A percentile compares a stretch with the other conserved stretches of the same genome.
These are phyloP conservation scores for Fusarium scirpi DNA, from an alignment of 2,329 filamentous ascomycete genomes.

Conservation along the genomic window DNA sequence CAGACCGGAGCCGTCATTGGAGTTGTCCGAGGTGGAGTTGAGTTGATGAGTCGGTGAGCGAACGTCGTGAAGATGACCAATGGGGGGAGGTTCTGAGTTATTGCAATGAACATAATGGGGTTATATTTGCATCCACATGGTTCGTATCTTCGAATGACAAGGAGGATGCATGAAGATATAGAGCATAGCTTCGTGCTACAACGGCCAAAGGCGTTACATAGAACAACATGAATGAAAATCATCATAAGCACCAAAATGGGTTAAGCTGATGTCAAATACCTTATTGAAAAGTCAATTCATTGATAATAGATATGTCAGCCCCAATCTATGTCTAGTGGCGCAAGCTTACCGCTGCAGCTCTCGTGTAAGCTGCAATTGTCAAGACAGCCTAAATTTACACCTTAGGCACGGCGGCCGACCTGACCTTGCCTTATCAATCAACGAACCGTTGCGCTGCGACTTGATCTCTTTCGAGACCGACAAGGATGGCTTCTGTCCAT, in stretches of 20 bases:
- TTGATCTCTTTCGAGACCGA: constrained; percentile 11
- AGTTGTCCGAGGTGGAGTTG: constrained; percentile 86
- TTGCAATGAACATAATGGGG: neutral
- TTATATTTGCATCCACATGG: neutral
- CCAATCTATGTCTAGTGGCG: constrained; percentile 28
- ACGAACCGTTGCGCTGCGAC: neutral
- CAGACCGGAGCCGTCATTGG: constrained; percentile 95
- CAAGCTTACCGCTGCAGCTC: constrained; percentile 31
- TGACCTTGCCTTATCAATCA: constrained; percentile 4
- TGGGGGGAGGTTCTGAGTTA: neutral
- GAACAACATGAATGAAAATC: constrained; percentile 13
- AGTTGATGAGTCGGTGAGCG: constrained; percentile 65
- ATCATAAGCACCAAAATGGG: neutral
- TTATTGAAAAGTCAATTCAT: constrained; percentile 1
- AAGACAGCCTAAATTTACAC: constrained; percentile 22
- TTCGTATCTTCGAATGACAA: neutral
- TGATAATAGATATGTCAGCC: constrained; percentile 32
- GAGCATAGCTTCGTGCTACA: neutral
- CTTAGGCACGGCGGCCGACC: constrained; percentile 9
- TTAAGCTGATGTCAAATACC: neutral
- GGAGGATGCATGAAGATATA: neutral
- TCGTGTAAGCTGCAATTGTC: constrained; percentile 20
- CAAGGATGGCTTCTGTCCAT: constrained; percentile 34
- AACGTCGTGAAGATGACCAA: neutral
- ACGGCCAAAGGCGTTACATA: constrained; percentile 1